A percentile compares a stretch with the other conserved stretches of the same genome.
Conservation (phyloP, 1,284 basidiomycete species). For the Golubevia pallescens region DNA sequence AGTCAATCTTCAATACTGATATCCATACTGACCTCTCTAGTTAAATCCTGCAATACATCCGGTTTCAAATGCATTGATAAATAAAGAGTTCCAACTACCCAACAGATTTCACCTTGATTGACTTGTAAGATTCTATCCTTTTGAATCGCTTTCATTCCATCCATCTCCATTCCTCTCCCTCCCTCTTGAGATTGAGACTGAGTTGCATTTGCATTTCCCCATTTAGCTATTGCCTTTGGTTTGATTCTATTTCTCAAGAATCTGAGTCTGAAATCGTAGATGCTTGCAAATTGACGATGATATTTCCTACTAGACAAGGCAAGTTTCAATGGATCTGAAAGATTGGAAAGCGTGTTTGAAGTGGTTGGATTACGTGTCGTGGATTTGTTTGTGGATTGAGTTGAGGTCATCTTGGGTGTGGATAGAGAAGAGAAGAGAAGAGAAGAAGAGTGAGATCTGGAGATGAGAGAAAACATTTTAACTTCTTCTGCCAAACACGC, state of each 20-base stretch:
- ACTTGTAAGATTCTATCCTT: slow-evolving; percentile 75
- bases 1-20: too few relatives aligned
- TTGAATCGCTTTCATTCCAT: too few relatives aligned
- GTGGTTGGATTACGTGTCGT: too few relatives aligned
- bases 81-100: slow-evolving; percentile 91
- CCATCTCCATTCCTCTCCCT: too few relatives aligned
- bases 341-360: slow-evolving; percentile 10
- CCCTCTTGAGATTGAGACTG: too few relatives aligned
- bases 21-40: slow-evolving; percentile 81
- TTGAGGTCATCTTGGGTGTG: too few relatives aligned
- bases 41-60: slow-evolving; percentile 92
- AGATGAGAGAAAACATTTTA: too few relatives aligned
- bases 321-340: slow-evolving; percentile 34
- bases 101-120: slow-evolving; percentile 81
- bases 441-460: too few relatives aligned
- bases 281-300: slow-evolving; percentile 49
- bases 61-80: slow-evolving; percentile 98
- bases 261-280: slow-evolving; percentile 61
- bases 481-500: too few relatives aligned
- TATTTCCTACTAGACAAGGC: slow-evolving; percentile 46
- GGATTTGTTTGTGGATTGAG: too few relatives aligned
- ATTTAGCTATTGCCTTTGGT: slow-evolving; percentile 24
- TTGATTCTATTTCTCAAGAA: slow-evolving; percentile 49
- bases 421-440: too few relatives aligned
- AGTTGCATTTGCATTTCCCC: slow-evolving; percentile 4